Percentiles rank a stretch among this genome's conserved stretches.
phyloP scores from a whole-genome alignment of 2,329 filamentous ascomycete species.

The Myotisia sp. region DNA sequence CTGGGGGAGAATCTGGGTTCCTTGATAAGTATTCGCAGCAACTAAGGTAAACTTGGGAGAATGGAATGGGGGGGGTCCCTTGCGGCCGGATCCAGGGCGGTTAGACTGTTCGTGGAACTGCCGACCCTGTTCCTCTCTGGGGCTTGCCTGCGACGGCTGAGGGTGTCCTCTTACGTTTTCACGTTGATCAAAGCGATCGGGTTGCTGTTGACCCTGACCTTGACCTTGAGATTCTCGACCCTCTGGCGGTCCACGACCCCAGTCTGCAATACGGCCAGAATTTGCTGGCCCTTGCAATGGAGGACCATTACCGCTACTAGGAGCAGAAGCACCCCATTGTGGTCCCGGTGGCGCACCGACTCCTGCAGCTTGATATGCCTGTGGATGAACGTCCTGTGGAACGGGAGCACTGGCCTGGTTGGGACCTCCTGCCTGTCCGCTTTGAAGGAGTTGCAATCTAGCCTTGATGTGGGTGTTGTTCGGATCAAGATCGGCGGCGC shows the following conservation, averaged over 20 bases:
- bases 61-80: conserved; percentile 37
- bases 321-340: conserved; percentile 71
- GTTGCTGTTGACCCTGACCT: conserved; percentile 47
- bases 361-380: conserved; percentile 74
- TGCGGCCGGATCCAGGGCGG: conserved; percentile 38
- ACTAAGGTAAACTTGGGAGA: conserved; percentile 46
- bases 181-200: conserved; percentile 57
- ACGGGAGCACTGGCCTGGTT: conserved; percentile 54
- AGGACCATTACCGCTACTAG: conserved; percentile 26
- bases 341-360: conserved; percentile 73
- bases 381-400: conserved; percentile 89
- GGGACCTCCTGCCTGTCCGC: conserved; percentile 56
- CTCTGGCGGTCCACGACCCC: conserved; percentile 53
- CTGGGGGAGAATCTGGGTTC: conserved; percentile 38
- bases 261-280: conserved; percentile 46
- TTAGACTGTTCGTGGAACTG: conserved; percentile 53
- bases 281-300: conserved; percentile 51
- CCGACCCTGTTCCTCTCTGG: conserved; percentile 57
- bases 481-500: conserved; percentile 87
- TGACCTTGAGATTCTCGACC: conserved; percentile 54
- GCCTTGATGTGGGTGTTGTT: conserved; percentile 92
- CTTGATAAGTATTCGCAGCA: conserved; percentile 38
- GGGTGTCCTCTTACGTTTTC: conserved; percentile 56
- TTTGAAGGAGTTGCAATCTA: conserved; percentile 74
- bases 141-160: conserved; percentile 59